Evolutionary conservation across 495 filamentous ascomycete genomes (phyloP).

Genomic region (Rhypophila decipiens): DNA sequence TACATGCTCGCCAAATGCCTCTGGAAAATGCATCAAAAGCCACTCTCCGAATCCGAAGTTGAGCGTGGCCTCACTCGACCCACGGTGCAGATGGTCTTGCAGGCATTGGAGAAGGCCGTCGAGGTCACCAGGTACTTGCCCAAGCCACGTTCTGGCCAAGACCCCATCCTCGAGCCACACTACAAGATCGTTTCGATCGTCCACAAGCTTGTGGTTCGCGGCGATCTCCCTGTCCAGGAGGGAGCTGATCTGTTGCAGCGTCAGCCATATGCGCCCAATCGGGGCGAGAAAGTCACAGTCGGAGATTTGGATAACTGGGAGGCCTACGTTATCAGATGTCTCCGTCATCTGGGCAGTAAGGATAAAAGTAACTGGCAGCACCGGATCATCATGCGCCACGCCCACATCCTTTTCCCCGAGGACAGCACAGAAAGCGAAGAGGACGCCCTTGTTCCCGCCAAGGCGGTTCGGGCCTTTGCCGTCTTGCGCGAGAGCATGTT

Average conservation of each 20-base stretch:
- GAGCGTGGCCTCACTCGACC: constrained; percentile 36
- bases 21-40: constrained; percentile 83
- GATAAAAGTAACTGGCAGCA: constrained; percentile 98
- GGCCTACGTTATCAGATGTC: constrained; percentile 61
- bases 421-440: constrained; percentile 20
- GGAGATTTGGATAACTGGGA: constrained; percentile 62
- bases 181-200: constrained; percentile 88
- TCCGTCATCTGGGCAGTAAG: constrained; percentile 69
- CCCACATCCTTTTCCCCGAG: constrained; percentile 63
- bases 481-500: constrained; percentile 84
- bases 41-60: constrained; percentile 44
- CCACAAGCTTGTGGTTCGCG: constrained; percentile 66
- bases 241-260: constrained; percentile 38
- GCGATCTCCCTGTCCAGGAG: constrained; percentile 36
- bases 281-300: constrained; percentile 30
- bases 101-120: constrained; percentile 62
- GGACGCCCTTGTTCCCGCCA: constrained; percentile 32
- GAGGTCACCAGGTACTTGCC: constrained; percentile 56
- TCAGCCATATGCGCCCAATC: constrained; percentile 37
- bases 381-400: constrained; percentile 74
- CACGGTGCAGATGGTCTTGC: constrained; percentile 54
- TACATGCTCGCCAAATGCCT: constrained; percentile 92
- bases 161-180: constrained; percentile 90
- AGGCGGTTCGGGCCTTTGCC: constrained; percentile 60
- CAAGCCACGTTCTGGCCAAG: constrained; percentile 68